Evolutionary conservation across 2,329 filamentous ascomycete genomes (phyloP), one percentile per base, ranked within the genome.

Genomic region (Talaromyces sp.): DNA sequence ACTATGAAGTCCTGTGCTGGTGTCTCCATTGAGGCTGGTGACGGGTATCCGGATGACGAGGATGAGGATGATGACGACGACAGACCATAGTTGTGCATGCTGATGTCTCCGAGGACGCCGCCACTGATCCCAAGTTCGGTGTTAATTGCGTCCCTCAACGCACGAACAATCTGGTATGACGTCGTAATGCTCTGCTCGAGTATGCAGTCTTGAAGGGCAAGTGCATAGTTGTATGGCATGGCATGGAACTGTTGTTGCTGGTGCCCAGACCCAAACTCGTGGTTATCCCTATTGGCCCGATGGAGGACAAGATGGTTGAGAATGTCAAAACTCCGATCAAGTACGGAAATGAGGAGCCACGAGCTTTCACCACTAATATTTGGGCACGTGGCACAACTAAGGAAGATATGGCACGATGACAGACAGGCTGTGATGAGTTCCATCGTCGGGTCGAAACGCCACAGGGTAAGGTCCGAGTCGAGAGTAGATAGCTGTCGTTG

Each of bases 401-500:
- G 59, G 58, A 75, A 76, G 10, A 68, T 64, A 22, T 69, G 73
- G 31, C 74, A 74, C 24, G 70, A 70, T 5, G 68, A 69, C 33
- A 77, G 71, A 9, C 75, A 72, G 3, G 71, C 66, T 59, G 72
- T 72, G 62, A 77, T 72, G 1, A 67, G 65, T 45, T 76, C 73
- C 41, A 77, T 70, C 47, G 71, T 72, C 47, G 75, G 71, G 41
- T 77, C 75, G 47, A 77, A 72, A 19, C 74, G 71, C 10, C 72
- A 68, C 14, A 70, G 69, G 9, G 62, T 41, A 57, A 60, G 13
- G 45, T 71, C 47, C 6, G 70, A n/a, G 3, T 43, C 70, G 8
- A 76, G 68, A 41, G 72, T 70, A 31, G 71, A 74, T n/a, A 77
- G 66, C n/a, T 71, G 71, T 59, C 71, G 72, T 67, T 73, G 70